Base-by-base conservation (phyloP, 305 asterid species). In the Andrographis paniculata region DNA sequence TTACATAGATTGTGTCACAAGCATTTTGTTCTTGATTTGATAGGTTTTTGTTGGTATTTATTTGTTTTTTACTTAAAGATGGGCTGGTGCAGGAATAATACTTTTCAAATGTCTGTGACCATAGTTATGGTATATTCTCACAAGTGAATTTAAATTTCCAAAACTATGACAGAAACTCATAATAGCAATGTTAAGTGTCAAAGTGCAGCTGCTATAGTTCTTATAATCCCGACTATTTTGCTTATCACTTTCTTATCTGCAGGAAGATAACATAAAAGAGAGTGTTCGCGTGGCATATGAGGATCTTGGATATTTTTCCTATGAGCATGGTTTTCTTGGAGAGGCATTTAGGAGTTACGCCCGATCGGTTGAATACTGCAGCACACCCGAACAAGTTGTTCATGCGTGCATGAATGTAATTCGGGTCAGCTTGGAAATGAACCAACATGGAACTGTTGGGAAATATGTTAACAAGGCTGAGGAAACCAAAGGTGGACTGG, bases 261-360 rank as follows among this genome's bases (percentile, higher is more conserved):
- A 91, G 99, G 83, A 95, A 53, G 86, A 86, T 67, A 67, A 86
- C 77, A 86, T 91, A 52, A 91, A 86, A 60, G 96, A 86, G 80
- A 83, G 99, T 79, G 86, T 91, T 50, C 78, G 96, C 37, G 83
- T 91, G 99, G 99, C 96, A 23, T 83, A 80, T 78, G 83, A 91
- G 68, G 96, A 91, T 69, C 86, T 83, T 58, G 99, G 99, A 18
- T 95, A 86, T 63, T 91, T 80, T 48, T 79, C 80, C 61, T 86
- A 83, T 65, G 78, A 89, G 0, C 96, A 83, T 33, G 99, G 99
- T 46, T 70, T 63, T 21, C 89, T 86, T 62, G 84, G 88, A 1
- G 96, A 91, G 50, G 96, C 99, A 42, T 91, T 86, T 53, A 86
- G 78, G 67, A 83, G 67, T 66, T 91, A 76, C 44, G 89, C 83